A percentile compares a stretch with the other conserved stretches of the same genome.
Conservation (phyloP, 768 basidiomycete species). For the Saitozyma sp. region DNA sequence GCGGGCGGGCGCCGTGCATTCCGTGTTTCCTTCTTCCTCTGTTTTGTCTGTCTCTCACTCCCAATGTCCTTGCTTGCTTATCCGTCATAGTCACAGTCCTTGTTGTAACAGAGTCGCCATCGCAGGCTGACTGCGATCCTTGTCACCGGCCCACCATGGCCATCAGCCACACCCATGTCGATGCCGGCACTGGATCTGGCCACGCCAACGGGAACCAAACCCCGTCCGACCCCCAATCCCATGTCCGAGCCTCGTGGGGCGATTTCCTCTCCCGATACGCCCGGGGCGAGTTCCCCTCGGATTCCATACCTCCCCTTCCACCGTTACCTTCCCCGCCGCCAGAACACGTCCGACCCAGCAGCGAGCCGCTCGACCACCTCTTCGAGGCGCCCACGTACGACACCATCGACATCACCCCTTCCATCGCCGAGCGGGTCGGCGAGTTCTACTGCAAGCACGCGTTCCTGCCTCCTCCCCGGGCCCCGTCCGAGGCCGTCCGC, state of each 20-base stretch:
- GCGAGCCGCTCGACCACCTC: neutral
- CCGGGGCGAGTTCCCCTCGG: neutral
- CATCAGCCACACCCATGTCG: too few relatives aligned
- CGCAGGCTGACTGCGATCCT: too few relatives aligned
- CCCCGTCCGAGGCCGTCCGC: slow-evolving; percentile 24
- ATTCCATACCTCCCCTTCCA: slow-evolving; percentile 1
- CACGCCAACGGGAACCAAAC: too few relatives aligned
- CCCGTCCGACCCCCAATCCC: too few relatives aligned
- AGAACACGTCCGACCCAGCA: neutral
- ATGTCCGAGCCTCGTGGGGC: neutral
- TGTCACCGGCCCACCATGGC: too few relatives aligned
- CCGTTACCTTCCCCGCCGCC: neutral
- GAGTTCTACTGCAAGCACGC: slow-evolving; percentile 19
- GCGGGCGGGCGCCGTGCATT: too few relatives aligned
- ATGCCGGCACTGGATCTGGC: too few relatives aligned
- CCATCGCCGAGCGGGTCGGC: slow-evolving; percentile 15
- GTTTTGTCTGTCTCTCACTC: too few relatives aligned
- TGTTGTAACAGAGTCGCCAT: too few relatives aligned
- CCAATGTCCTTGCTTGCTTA: too few relatives aligned
- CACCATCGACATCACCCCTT: slow-evolving; percentile 5
- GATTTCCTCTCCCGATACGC: slow-evolving; percentile 9
- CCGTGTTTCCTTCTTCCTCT: too few relatives aligned
- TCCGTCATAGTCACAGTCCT: too few relatives aligned
- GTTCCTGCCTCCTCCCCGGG: slow-evolving; percentile 34
- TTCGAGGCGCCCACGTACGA: slow-evolving; percentile 16